These are phyloP conservation scores for Warburgia ugandensis DNA, from an alignment of 164 flowering plant species.

Conservation along the genomic window DNA sequence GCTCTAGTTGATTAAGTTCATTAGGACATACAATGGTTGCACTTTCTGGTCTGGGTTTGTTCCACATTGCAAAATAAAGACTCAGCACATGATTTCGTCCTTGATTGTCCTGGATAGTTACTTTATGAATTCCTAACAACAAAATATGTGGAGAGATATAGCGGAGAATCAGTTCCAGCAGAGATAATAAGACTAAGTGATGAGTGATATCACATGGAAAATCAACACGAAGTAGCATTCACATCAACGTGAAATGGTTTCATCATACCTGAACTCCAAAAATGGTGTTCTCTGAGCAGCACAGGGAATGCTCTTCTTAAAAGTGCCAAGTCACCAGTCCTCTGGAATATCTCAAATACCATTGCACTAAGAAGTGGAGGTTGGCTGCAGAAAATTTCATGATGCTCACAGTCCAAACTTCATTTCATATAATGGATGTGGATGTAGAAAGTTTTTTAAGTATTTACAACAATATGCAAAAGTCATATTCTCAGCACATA, in stretches of 20 bases:
- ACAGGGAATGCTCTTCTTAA: constrained; percentile 36
- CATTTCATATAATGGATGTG: neutral
- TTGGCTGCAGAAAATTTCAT: constrained; percentile 35
- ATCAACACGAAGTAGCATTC: too few species aligned
- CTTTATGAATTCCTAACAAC: constrained; percentile 53
- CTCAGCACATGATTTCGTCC: constrained; percentile 41
- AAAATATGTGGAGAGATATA: neutral
- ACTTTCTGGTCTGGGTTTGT: constrained; percentile 90
- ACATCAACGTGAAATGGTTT: too few species aligned
- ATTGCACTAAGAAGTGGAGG: constrained; percentile 48
- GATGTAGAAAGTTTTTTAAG: neutral
- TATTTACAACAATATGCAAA: neutral
- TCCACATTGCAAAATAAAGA: constrained; percentile 92
- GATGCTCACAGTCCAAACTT: constrained; percentile 6
- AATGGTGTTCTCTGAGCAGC: constrained; percentile 34
- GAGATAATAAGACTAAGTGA: too few species aligned
- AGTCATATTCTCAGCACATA: too few species aligned
- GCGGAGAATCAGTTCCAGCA: neutral
- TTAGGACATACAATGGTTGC: constrained; percentile 54
- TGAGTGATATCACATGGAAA: too few species aligned
- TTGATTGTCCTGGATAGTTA: constrained; percentile 47
- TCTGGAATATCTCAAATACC: constrained; percentile 35
- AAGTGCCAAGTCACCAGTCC: constrained; percentile 28
- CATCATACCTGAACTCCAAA: constrained; percentile 44
- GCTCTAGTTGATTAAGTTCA: too few species aligned